Evolutionary conservation across 768 basidiomycete genomes (phyloP).

Genomic region (Suillus ampliporus): DNA sequence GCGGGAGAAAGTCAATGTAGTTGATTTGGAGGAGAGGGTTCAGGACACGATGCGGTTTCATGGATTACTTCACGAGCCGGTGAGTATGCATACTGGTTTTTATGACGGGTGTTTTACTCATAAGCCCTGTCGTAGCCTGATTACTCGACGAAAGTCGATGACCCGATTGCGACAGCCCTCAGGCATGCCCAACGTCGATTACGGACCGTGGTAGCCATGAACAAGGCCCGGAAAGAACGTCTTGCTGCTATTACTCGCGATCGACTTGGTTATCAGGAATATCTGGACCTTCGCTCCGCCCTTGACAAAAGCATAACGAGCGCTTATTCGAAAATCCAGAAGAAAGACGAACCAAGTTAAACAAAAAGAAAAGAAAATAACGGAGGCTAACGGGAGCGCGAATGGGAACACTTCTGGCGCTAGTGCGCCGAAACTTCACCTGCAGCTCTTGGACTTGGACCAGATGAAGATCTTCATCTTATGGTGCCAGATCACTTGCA

Average conservation of each 20-base stretch:
- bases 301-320: slow-evolving; percentile 84
- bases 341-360: slow-evolving; percentile 73
- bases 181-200: slow-evolving; percentile 88
- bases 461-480: slow-evolving; percentile 68
- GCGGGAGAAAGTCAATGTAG: slow-evolving; percentile 77
- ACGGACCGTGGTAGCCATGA: slow-evolving; percentile 74
- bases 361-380: slow-evolving; percentile 76
- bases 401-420: slow-evolving; percentile 36
- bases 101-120: slow-evolving; percentile 18
- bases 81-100: slow-evolving; percentile 45
- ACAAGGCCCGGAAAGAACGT: slow-evolving; percentile 81
- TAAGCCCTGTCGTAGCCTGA: slow-evolving; percentile 58
- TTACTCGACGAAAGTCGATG: slow-evolving; percentile 82
- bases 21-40: slow-evolving; percentile 77
- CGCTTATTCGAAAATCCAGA: slow-evolving; percentile 80
- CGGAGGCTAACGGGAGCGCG: slow-evolving; percentile 39
- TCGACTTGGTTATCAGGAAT: slow-evolving; percentile 91
- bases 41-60: slow-evolving; percentile 80
- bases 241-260: slow-evolving; percentile 81
- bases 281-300: slow-evolving; percentile 80
- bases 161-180: slow-evolving; percentile 90
- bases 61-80: slow-evolving; percentile 70
- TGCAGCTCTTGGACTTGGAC: slow-evolving; percentile 70
- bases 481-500: slow-evolving; percentile 70
- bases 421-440: slow-evolving; percentile 61